Base-by-base conservation (phyloP, 768 basidiomycete genomes). In the Boletus vinaceobasis region DNA sequence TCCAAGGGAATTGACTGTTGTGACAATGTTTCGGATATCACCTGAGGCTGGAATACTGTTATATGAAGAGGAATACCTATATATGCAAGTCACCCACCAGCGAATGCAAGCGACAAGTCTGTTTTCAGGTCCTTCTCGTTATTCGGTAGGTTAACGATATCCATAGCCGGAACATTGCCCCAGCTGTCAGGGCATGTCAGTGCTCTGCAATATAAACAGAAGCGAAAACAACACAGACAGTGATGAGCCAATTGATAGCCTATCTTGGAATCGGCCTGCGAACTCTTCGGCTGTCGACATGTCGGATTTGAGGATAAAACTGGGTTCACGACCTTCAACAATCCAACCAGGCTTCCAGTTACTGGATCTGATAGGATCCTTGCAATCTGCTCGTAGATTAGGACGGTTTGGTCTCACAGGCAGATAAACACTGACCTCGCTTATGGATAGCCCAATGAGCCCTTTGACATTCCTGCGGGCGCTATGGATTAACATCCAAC, bases 1-100 rank as follows among this genome's bases (percentile, higher is more conserved):
- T 6, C 79, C 77, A 23, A 81, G 71, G 11, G 57, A 56, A 54
- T 79, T 81, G 48, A 80, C 59, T 3, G 76, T 80, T 27, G 61
- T 60, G 7, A 81, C 46, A 17, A 79, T 55, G 50, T 79, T 71
- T 33, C 79, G 72, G 44, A 81, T 67, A 60, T 81, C 79, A 6
- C 80, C 80, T 7, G 80, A 81, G 0, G 77, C 79, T 81, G 43
- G 13, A 36, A 47, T 11, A 26, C 15, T n/a, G 17, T 47, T 43
- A 43, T 27, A 26, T 15, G 1, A 38, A 50, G 14, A 45, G 17
- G 5, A 46, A 35, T 1, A 15, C 8, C 1, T 9, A 19, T 15
- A 13, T 7, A 32, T 21, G 3, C 23, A 36, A 26, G 32, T 2
- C 26, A 51, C 68, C 5, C 13, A 70, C 68, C 67, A 19, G 57